Evolutionary conservation across 2,329 filamentous ascomycete genomes (phyloP).

Genomic region (Xylariomycetidae sp.): DNA sequence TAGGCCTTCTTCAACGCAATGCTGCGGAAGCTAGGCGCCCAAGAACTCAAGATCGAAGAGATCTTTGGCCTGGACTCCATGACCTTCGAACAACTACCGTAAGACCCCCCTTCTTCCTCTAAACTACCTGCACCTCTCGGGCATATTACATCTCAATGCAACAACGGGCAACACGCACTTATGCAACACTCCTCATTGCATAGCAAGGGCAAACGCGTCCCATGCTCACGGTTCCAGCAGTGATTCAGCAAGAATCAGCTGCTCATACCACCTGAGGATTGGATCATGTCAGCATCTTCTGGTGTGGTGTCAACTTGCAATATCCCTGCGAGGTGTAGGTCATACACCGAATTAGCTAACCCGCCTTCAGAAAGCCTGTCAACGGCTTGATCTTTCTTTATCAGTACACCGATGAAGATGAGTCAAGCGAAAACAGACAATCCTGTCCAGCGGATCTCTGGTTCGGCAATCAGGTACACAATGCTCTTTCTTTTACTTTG

Average conservation of each 20-base stretch:
- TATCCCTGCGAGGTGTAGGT: no score
- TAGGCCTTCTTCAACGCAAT: constrained; percentile 85
- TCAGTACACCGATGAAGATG: constrained; percentile 56
- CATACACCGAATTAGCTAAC: neutral
- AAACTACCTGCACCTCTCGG: constrained; percentile 2
- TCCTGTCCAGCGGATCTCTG: constrained; percentile 64
- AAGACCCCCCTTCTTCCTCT: constrained; percentile 20
- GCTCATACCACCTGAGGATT: no score
- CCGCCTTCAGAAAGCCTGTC: constrained; percentile 59
- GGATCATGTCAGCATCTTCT: no score
- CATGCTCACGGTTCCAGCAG: no score
- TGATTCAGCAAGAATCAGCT: no score
- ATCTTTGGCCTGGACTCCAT: constrained; percentile 68
- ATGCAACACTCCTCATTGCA: no score
- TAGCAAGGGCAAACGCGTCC: no score
- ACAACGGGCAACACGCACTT: no score
- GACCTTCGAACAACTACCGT: constrained; percentile 60
- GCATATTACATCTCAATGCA: constrained; percentile 5
- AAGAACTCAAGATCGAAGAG: constrained; percentile 70
- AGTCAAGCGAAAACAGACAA: constrained; percentile 44
- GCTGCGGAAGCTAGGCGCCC: constrained; percentile 71
- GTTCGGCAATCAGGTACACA: constrained; percentile 83
- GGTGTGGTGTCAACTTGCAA: no score
- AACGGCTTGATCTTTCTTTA: constrained; percentile 89
- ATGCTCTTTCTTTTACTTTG: no score